Evolutionary conservation across 2,329 filamentous ascomycete species (phyloP).

Genomic region (Aureobasidium musti): DNA sequence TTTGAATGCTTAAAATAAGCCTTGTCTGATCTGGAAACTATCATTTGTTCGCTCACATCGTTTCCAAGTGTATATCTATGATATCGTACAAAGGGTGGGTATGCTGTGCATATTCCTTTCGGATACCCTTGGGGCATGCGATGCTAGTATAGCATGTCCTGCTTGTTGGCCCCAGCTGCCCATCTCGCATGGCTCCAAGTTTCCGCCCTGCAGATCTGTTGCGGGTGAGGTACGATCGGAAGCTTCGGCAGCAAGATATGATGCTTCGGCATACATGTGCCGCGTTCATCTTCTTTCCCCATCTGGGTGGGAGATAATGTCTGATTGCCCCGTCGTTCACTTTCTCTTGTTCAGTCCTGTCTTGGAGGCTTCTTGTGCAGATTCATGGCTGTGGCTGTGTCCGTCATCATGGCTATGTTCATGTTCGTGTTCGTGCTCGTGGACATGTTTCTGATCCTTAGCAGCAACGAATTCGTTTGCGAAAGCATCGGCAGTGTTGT

Average conservation of each 20-base stretch:
- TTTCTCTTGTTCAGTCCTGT: slow-evolving; percentile 19
- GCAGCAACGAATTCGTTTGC: slow-evolving; percentile 66
- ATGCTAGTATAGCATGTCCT: not conserved
- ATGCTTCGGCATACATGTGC: not conserved
- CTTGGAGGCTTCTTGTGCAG: slow-evolving; percentile 9
- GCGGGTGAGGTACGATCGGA: not conserved
- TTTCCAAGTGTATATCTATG: not conserved
- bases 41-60: not conserved
- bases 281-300: not conserved
- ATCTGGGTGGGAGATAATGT: not conserved
- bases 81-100: no score
- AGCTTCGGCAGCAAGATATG: not conserved
- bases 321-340: not conserved
- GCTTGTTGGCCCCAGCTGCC: not conserved
- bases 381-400: slow-evolving; percentile 24
- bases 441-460: slow-evolving; percentile 34
- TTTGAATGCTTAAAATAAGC: not conserved
- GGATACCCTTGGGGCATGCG: not conserved
- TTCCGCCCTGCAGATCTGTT: no score
- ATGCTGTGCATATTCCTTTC: no score
- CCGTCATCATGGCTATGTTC: slow-evolving; percentile 31
- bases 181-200: not conserved
- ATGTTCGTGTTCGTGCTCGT: slow-evolving; percentile 37
- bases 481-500: slow-evolving; percentile 58
- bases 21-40: no score